These are phyloP conservation scores for Cytospora piceae DNA, from an alignment of 2,329 filamentous ascomycete species.

Conservation along the genomic window DNA sequence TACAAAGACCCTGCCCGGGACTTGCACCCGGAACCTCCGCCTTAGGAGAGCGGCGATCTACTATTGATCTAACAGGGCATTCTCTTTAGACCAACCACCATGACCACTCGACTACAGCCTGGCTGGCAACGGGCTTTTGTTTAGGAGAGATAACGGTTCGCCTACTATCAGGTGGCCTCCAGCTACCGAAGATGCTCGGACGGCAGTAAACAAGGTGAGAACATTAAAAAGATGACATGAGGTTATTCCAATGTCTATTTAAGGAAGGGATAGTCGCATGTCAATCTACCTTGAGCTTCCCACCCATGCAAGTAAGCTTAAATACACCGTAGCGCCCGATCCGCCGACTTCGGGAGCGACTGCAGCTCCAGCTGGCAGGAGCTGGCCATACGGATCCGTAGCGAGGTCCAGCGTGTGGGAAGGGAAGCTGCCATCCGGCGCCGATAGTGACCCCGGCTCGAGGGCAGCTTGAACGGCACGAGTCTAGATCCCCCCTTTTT, in stretches of 20 bases:
- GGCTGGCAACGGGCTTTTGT: background rate
- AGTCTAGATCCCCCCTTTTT: background rate
- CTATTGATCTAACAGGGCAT: conserved; percentile 31
- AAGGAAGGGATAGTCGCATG: background rate
- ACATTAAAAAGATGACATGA: background rate
- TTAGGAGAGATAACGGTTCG: background rate
- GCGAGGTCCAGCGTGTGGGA: background rate
- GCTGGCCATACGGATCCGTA: background rate
- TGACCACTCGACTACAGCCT: conserved; percentile 6
- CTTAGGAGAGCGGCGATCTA: conserved; percentile 30
- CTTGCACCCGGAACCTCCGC: conserved; percentile 32
- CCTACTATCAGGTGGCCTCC: background rate
- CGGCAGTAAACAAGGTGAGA: background rate
- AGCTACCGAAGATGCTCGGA: background rate
- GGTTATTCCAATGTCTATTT: background rate
- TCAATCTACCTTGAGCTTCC: background rate
- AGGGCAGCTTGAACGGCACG: background rate
- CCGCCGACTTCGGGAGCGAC: background rate
- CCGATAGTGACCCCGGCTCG: background rate
- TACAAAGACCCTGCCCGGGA: conserved; percentile 25
- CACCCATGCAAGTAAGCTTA: background rate
- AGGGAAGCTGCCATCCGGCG: background rate
- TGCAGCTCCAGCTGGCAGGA: background rate
- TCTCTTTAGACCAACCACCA: background rate
- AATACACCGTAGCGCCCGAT: background rate